Evolutionary conservation across 768 basidiomycete genomes (phyloP).

Genomic region (Termitomyces heimii): DNA sequence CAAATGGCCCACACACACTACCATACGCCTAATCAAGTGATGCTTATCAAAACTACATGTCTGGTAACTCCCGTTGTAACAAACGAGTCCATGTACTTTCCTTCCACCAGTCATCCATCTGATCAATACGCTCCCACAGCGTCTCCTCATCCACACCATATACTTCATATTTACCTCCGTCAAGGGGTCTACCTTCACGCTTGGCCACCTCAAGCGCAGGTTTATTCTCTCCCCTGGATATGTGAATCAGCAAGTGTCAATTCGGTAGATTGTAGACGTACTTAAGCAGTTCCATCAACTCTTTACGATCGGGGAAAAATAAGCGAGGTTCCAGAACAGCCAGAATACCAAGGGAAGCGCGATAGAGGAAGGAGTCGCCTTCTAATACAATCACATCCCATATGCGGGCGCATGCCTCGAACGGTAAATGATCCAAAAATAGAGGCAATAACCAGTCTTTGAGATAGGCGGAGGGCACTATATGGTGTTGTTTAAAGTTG

Average conservation of each 20-base stretch:
- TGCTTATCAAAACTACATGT: slow-evolving; percentile 32
- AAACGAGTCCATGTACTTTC: slow-evolving; percentile 85
- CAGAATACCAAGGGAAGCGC: slow-evolving; percentile 76
- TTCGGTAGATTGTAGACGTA: slow-evolving; percentile 24
- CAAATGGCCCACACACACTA: not conserved
- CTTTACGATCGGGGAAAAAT: slow-evolving; percentile 81
- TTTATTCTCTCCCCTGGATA: slow-evolving; percentile 67
- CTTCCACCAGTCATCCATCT: slow-evolving; percentile 90
- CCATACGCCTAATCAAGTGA: not conserved
- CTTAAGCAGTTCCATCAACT: slow-evolving; percentile 75
- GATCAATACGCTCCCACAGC: slow-evolving; percentile 76
- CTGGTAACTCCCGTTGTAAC: slow-evolving; percentile 82
- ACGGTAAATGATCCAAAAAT: slow-evolving; percentile 83
- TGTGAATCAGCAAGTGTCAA: not conserved
- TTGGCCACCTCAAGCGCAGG: slow-evolving; percentile 79
- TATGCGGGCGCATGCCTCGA: slow-evolving; percentile 83
- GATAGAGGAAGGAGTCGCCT: slow-evolving; percentile 87
- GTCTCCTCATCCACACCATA: slow-evolving; percentile 84
- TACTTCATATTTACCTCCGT: slow-evolving; percentile 79
- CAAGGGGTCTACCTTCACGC: slow-evolving; percentile 55
- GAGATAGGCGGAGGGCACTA: slow-evolving; percentile 82
- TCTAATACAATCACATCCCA: slow-evolving; percentile 88
- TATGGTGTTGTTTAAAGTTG: slow-evolving; percentile 91
- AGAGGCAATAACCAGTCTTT: slow-evolving; percentile 77
- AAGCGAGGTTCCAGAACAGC: slow-evolving; percentile 79